A percentile compares a stretch with the other conserved stretches of the same genome.
Conservation (phyloP, 1,284 basidiomycete genomes). For the Marasmius fiardii region DNA sequence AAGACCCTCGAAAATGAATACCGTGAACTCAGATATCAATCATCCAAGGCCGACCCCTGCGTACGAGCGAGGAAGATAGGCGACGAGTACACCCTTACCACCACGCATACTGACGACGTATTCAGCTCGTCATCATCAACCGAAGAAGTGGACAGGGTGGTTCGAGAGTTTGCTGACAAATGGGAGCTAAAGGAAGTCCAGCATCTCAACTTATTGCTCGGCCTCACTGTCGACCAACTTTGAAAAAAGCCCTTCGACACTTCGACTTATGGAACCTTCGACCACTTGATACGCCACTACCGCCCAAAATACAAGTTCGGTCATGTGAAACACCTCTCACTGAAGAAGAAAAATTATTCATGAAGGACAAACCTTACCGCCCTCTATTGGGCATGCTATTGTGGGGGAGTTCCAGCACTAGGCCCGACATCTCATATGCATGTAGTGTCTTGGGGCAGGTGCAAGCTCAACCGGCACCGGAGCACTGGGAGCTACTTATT, state of each 20-base stretch:
- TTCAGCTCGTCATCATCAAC: constrained; percentile 7
- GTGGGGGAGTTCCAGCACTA: constrained; percentile 11
- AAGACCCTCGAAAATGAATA: constrained; percentile 6
- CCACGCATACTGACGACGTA: constrained; percentile 14
- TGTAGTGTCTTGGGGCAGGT: constrained; percentile 14
- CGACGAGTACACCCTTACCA: constrained; percentile 5
- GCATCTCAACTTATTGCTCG: constrained; percentile 1
- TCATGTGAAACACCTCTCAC: background rate
- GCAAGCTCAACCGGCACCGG: background rate
- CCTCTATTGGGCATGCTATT: constrained; percentile 6
- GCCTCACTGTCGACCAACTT: constrained; percentile 11
- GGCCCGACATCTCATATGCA: constrained; percentile 9
- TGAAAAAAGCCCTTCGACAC: background rate
- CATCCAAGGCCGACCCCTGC: constrained; percentile 11
- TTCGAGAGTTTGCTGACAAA: constrained; percentile 9
- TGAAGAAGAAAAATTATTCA: constrained; percentile 5
- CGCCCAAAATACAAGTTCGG: background rate
- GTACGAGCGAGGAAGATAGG: background rate
- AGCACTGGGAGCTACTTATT: background rate
- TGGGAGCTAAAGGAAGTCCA: constrained; percentile 14
- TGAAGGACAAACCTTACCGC: constrained; percentile 13
- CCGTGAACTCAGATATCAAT: constrained; percentile 7
- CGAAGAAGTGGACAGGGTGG: constrained; percentile 5
- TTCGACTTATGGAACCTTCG: background rate
- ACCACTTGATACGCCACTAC: background rate